Base-by-base conservation (phyloP, 768 basidiomycete species). In the Plicaturopsis crispa region DNA sequence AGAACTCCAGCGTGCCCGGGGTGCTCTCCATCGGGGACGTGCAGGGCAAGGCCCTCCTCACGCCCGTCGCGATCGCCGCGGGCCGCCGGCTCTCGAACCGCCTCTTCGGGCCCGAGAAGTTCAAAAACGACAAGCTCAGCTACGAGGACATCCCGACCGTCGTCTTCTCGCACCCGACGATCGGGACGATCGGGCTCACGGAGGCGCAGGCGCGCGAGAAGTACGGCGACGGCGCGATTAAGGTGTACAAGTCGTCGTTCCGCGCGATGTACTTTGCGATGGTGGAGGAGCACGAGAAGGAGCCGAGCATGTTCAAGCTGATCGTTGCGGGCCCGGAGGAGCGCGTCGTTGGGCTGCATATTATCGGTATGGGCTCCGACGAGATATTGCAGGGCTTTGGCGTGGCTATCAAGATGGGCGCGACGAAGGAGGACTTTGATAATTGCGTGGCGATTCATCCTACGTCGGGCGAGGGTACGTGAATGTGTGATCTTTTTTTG, bases 401-500 rank as follows among this genome's bases (percentile, higher is more conserved):
- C 2, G 90, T 98, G n/a, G 96, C 96, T 10, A 70, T 99, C 50
- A 98, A 97, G 69, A 94, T 98, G 94, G 86, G 86, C 46, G 88
- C 89, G 4, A 74, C 71, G 17, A 91, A 92, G 65, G 59, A 72
- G 51, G 84, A 94, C 50, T 59, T 94, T 35, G 91, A 92, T 50
- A 76, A 87, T 49, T 89, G 85, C 2, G 85, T 93, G 21, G 91
- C 91, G 8, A 94, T 94, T 45, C 91, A 93, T 60, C 90, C 90
- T 26, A 90, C 87, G 2, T 86, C 81, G 11, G 81, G 71, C 28
- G 85, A 88, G 67, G 85, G 84, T 85, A 47, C 24, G 73, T 61
- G 35, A n/a, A n/a, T n/a, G n/a, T n/a, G n/a, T n/a, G n/a, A n/a
- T n/a, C n/a, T n/a, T n/a, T 20, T 20, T n/a, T 14, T 21, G 3